Evolutionary conservation across 1,284 basidiomycete genomes (phyloP).

Genomic region (Phlebopus sp.): DNA sequence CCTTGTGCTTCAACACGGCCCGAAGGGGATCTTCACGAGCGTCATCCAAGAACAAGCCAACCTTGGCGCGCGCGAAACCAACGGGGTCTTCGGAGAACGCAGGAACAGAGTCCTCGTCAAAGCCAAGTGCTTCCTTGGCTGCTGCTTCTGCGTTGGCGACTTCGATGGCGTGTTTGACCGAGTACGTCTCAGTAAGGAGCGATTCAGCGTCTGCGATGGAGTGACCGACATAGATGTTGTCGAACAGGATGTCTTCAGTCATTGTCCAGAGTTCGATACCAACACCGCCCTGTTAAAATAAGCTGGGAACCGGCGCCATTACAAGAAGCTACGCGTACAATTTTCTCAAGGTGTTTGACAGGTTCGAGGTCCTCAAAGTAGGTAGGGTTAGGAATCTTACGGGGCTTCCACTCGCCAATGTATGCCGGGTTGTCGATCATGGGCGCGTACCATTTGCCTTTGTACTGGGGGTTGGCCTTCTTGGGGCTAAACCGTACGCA

Average conservation of each 20-base stretch:
- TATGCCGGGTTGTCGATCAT: slow-evolving; percentile 96
- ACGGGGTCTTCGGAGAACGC: slow-evolving; percentile 73
- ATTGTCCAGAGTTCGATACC: slow-evolving; percentile 99
- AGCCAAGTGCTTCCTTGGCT: slow-evolving; percentile 41
- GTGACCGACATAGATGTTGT: slow-evolving; percentile 93
- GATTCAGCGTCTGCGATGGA: slow-evolving; percentile 79
- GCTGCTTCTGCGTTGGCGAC: slow-evolving; percentile 37
- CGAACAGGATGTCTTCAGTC: slow-evolving; percentile 95
- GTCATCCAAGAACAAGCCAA: slow-evolving; percentile 69
- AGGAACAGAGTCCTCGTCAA: slow-evolving; percentile 48
- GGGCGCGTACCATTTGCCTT: slow-evolving; percentile 95
- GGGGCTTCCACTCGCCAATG: slow-evolving; percentile 94
- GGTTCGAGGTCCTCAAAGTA: slow-evolving; percentile 91
- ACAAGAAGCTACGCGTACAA: slow-evolving; percentile 47
- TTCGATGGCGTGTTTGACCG: slow-evolving; percentile 77
- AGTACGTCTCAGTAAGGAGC: slow-evolving; percentile 82
- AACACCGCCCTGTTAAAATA: slow-evolving; percentile 67
- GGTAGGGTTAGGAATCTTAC: slow-evolving; percentile 89
- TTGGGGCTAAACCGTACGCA: slow-evolving; percentile 57
- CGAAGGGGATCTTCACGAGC: slow-evolving; percentile 69
- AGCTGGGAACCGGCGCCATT: slow-evolving; percentile 4
- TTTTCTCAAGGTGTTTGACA: slow-evolving; percentile 79
- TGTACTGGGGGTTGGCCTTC: slow-evolving; percentile 90
- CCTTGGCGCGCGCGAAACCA: slow-evolving; percentile 75
- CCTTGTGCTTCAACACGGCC: slow-evolving; percentile 80